Conservation (phyloP, 2,329 filamentous ascomycete species). For the Nemania serpens region DNA sequence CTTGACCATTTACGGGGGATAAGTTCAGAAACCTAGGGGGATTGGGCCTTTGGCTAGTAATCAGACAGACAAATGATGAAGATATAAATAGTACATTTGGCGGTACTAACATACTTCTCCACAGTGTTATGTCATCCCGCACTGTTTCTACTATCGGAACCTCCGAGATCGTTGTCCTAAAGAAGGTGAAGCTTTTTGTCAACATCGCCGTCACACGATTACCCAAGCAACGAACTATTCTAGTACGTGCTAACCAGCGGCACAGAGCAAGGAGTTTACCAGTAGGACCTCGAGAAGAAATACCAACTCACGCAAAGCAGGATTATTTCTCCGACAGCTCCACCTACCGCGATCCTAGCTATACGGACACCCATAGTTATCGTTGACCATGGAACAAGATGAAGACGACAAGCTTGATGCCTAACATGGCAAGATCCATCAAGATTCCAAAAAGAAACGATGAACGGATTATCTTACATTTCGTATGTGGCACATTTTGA, state of each 20-base stretch:
- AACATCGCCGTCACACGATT: not conserved
- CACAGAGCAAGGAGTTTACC: too few species aligned
- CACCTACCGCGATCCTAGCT: not conserved
- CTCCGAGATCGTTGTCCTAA: slow-evolving; percentile 1
- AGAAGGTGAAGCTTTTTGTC: not conserved
- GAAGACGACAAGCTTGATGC: slow-evolving; percentile 33
- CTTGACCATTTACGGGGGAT: not conserved
- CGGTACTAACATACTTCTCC: not conserved
- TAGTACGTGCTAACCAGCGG: too few species aligned
- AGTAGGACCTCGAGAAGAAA: too few species aligned
- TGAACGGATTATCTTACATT: slow-evolving; percentile 76
- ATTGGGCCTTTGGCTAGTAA: not conserved
- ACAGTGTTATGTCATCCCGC: slow-evolving; percentile 1
- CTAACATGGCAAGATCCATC: slow-evolving; percentile 27
- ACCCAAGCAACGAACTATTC: too few species aligned
- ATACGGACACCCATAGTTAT: not conserved
- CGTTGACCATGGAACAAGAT: slow-evolving; percentile 39
- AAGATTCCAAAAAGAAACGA: slow-evolving; percentile 55
- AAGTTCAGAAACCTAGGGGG: not conserved
- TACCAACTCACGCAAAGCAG: too few species aligned
- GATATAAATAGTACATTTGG: slow-evolving; percentile 12
- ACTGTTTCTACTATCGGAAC: slow-evolving; percentile 12
- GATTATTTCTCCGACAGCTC: not conserved
- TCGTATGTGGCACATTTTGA: slow-evolving; percentile 58
- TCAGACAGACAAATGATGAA: not conserved